A percentile compares a stretch with the other conserved stretches of the same genome.
phyloP scores from a whole-genome alignment of 2,329 filamentous ascomycete species.

The Colletotrichum abscissum region DNA sequence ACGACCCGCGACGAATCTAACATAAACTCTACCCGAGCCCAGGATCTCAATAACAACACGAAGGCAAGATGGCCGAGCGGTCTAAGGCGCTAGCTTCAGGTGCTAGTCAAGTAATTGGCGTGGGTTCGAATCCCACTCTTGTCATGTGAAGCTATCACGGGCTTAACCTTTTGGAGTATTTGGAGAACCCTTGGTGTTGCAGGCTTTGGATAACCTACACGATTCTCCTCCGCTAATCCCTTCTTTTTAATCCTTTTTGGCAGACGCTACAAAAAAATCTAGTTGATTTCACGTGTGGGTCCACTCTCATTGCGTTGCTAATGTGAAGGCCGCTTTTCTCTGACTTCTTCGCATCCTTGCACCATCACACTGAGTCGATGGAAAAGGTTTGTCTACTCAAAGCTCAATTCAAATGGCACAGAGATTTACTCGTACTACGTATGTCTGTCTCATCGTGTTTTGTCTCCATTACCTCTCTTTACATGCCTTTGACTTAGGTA shows the following conservation, averaged over 20 bases:
- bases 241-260: neutral
- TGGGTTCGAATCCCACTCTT: conserved; percentile 36
- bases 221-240: rapidly evolving
- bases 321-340: neutral
- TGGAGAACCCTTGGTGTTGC: neutral
- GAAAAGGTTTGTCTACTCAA: neutral
- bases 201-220: neutral
- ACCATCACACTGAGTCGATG: neutral
- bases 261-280: neutral
- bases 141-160: neutral
- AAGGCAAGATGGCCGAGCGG: conserved; percentile 35
- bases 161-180: neutral
- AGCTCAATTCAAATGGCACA: no score
- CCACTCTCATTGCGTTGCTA: neutral
- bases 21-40: rapidly evolving
- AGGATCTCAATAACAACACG: rapidly evolving
- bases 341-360: neutral
- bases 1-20: no score
- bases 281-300: neutral
- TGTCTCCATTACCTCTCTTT: neutral
- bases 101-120: conserved; percentile 35
- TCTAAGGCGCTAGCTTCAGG: conserved; percentile 37
- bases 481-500: neutral
- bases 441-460: neutral
- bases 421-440: rapidly evolving